Evolutionary conservation across 768 basidiomycete genomes (phyloP), one percentile per base, ranked within the genome.

Genomic region (Leccinum incarnatum): DNA sequence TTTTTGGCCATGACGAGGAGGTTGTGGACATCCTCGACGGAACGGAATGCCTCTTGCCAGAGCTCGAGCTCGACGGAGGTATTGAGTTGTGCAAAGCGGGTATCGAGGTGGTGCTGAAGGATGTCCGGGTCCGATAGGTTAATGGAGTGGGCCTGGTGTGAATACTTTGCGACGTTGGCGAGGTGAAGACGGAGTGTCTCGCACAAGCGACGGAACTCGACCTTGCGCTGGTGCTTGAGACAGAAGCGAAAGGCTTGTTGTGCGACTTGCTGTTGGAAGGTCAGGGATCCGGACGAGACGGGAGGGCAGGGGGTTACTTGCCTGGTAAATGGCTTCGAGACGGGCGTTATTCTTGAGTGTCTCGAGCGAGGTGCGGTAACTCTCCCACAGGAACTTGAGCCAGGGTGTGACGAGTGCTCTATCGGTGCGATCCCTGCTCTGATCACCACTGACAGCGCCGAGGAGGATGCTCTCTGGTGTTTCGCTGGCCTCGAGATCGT

Each of bases 201-300:
- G 75, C 94, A 98, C 1, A 99, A 82, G 34, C 96, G 89, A 58
- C 96, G 88, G 80, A 99, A 99, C 69, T 98, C 96, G 72, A 95
- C 91, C 27, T 27, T 95, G 59, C 96, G 88, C 68, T 89, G 83
- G 76, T 99, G 89, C 67, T 87, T 89, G 57, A 96, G 79, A 76
- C 96, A 98, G 77, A 99, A 98, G 68, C 91, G 87, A 83, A 99
- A 97, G 0, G 96, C 96, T 79, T 96, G 91, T 74, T 95, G 91
- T 12, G 95, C 95, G 69, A 98, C 91, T 83, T 90, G 87, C 93
- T 96, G 21, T 97, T 81, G 14, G 98, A 77, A 60, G 97, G 74
- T 5, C 74, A 69, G 4, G 76, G 69, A 53, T 73, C 69, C 25
- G 75, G 67, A 15, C 75, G 51, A 95, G 84, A 67, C 84, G 83